Evolutionary conservation across 371 early-diverging fungal species (phyloP), one percentile per base, ranked within the genome.

Genomic region (Circinella umbellata): DNA sequence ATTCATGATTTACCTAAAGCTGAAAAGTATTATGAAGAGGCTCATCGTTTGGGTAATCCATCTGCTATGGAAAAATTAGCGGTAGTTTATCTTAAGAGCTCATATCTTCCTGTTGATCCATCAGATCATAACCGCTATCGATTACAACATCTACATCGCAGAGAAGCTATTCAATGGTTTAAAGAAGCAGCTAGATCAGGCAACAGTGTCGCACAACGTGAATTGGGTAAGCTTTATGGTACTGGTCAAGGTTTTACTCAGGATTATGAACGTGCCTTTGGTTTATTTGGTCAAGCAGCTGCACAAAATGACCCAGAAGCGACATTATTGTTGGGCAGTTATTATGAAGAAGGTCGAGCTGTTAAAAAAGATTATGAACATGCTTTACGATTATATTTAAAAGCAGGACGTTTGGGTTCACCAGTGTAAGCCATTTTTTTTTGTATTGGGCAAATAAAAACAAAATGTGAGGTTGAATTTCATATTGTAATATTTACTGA

Each of bases 221-320:
- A 94, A 61, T 82, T 97, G 5, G 92, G 93, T 34, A 93, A 91
- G 9, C 90, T 96, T 85, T 94, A 96, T 75, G 95, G 92, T 46
- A 75, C 79, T 46, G 95, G 93, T 4, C 80, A 85, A 62, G 90
- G 92, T 1, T 77, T 92, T 13, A 77, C 78, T 7, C 90, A 86
- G 69, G 84, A 86, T 61, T 91, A 95, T 70, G 79, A 79, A 53
- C 88, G 88, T 63, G 93, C 95, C 13, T 93, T 93, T 70, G 73
- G 85, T 63, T 93, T 93, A 84, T 89, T 93, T 39, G 83, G 89
- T 61, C 89, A 89, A 66, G 92, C 96, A 3, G 93, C 95, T 4
- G 86, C 86, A 66, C 90, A 93, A 73, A 90, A 92, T 1, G 81
- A 93, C 67, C 86, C 93, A 11, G 88, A 91, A 68, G 95, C 97